Conservation (phyloP, 2,329 filamentous ascomycete species). For the Alternaria arborescens region DNA sequence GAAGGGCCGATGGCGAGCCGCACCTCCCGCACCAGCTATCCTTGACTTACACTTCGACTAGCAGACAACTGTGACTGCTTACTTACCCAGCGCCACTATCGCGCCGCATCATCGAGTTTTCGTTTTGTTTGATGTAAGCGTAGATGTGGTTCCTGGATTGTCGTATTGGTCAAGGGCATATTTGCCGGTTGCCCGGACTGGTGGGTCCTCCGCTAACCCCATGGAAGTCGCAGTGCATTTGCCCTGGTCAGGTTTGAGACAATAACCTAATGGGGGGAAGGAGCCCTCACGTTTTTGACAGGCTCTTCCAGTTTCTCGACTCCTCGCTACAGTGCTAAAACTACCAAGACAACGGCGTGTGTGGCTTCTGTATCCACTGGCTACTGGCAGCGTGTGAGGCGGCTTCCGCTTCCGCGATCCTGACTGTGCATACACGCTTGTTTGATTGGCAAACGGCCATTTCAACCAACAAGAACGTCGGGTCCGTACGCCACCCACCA, state of each 20-base stretch:
- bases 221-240: conserved; percentile 10
- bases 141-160: not conserved
- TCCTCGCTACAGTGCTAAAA: conserved; percentile 3
- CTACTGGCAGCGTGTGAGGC: not conserved
- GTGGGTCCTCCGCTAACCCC: conserved; percentile 7
- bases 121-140: not conserved
- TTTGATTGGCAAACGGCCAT: conserved; percentile 8
- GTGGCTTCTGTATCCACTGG: conserved; percentile 5
- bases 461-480: not conserved
- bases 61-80: not conserved
- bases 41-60: not conserved
- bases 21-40: conserved; percentile 6
- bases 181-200: not conserved
- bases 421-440: not conserved
- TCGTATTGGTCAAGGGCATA: not conserved
- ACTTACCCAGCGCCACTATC: not conserved
- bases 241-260: conserved; percentile 13
- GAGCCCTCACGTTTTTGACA: not conserved
- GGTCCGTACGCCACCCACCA: conserved; percentile 7
- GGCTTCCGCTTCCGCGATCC: conserved; percentile 16
- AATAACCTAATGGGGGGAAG: not conserved
- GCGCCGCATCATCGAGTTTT: not conserved
- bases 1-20: conserved; percentile 12
- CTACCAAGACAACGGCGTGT: conserved; percentile 5
- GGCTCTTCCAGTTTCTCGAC: conserved; percentile 1